phyloP scores from a whole-genome alignment of 495 filamentous ascomycete genomes.

The Recurvomyces mirabilis region DNA sequence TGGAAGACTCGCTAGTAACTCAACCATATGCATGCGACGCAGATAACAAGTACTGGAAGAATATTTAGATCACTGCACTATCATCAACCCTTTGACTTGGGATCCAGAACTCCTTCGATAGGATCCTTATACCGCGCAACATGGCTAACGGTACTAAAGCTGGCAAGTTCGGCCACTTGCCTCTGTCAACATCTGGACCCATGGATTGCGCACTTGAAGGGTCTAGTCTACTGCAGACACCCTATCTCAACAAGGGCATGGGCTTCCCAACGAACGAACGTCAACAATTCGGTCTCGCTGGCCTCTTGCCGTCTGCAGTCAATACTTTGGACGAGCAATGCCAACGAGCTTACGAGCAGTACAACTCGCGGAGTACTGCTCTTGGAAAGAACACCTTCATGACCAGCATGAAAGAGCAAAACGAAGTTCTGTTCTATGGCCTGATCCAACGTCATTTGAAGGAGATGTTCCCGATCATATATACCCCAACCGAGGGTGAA shows the following conservation, averaged over 20 bases:
- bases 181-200: conserved; percentile 51
- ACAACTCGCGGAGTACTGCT: conserved; percentile 33
- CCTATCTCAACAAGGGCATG: conserved; percentile 76
- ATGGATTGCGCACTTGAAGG: conserved; percentile 42
- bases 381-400: conserved; percentile 75
- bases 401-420: conserved; percentile 71
- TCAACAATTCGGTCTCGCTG: conserved; percentile 54
- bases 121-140: too few species aligned
- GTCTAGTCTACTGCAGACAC: conserved; percentile 49
- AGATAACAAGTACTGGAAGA: too few species aligned
- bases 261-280: conserved; percentile 63
- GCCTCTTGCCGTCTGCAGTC: conserved; percentile 58
- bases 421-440: conserved; percentile 65
- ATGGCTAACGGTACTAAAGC: too few species aligned
- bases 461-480: conserved; percentile 83
- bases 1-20: too few species aligned
- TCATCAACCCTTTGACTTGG: too few species aligned
- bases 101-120: too few species aligned
- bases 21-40: too few species aligned
- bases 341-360: conserved; percentile 70
- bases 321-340: conserved; percentile 76
- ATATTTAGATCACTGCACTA: too few species aligned
- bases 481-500: conserved; percentile 87
- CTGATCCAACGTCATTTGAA: conserved; percentile 56
- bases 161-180: conserved; percentile 47